Evolutionary conservation across 2,329 filamentous ascomycete species (phyloP), one percentile per base, ranked within the genome.

Genomic region (Fusarium buxicola): DNA sequence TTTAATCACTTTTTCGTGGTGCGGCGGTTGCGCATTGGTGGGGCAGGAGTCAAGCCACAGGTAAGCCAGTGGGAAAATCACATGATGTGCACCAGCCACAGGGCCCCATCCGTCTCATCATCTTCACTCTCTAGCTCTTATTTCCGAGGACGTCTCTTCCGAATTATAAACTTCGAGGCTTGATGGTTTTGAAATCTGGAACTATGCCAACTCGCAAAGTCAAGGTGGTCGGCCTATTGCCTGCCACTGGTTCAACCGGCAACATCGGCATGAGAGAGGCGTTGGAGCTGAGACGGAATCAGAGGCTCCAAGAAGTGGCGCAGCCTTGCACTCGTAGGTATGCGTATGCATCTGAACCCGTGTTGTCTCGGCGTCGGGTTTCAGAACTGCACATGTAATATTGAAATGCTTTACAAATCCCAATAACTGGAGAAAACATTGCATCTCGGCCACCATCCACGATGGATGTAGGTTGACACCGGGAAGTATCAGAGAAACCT

Each of bases 1-100:
- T 76, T 78, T 77, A 71, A 69, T 73, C 69, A 72, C 72, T 73
- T 77, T 78, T 78, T 78, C 74, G 75, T 77, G 73, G 73, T 74
- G 76, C 72, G 76, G 71, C 69, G 70, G 57, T 61, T 65, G 70
- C 69, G 27, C 69, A 63, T 48, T 66, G 70, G 76, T 77, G 75
- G 76, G 75, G 73, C 68, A 55, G n/a, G 30, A 13, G 50, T 48
- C 55, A 57, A 71, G 73, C 72, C 74, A 75, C 74, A 61, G 38
- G 21, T 12, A 15, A 54, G 51, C 55, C 60, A 27, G 60, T 35
- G 8, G 8, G n/a, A 7, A 43, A 39, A 36, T 72, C 74, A 75
- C 74, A 73, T 76, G 74, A 64, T 38, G 55, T 25, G n/a, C 49
- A 55, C 31, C 39, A 58, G 63, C 63, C 63, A 66, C 63, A 66